These are phyloP conservation scores for Globisporangium sylvaticum DNA, from an alignment of 352 stramenopile species.

Conservation along the genomic window DNA sequence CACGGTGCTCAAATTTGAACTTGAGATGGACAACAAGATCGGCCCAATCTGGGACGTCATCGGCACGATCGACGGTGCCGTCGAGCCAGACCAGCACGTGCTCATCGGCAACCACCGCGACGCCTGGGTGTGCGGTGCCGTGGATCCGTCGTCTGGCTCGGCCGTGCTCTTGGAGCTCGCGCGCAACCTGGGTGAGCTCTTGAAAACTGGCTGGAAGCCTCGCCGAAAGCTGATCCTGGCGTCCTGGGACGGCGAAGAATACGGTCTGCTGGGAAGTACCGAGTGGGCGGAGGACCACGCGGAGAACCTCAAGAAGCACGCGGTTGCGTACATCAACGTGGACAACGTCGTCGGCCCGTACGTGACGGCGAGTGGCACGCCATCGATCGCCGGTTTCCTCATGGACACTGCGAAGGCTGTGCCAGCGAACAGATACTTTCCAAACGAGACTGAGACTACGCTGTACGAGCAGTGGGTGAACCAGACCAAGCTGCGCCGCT, in stretches of 20 bases:
- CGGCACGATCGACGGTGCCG: slow-evolving; percentile 59
- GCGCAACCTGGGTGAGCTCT: slow-evolving; percentile 55
- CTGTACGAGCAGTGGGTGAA: slow-evolving; percentile 38
- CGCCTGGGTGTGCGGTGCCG: slow-evolving; percentile 87
- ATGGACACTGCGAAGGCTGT: slow-evolving; percentile 54
- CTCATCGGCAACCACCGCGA: slow-evolving; percentile 90
- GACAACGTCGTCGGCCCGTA: slow-evolving; percentile 61
- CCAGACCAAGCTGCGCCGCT: slow-evolving; percentile 28
- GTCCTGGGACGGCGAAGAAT: slow-evolving; percentile 87
- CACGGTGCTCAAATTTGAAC: slow-evolving; percentile 54
- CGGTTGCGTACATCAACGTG: slow-evolving; percentile 84
- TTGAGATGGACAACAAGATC: slow-evolving; percentile 77
- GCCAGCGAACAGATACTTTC: slow-evolving; percentile 47
- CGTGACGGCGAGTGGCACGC: slow-evolving; percentile 50
- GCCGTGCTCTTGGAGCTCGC: slow-evolving; percentile 83
- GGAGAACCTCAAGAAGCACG: slow-evolving; percentile 41
- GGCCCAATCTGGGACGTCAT: slow-evolving; percentile 87
- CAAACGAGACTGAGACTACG: slow-evolving; percentile 18
- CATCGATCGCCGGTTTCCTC: slow-evolving; percentile 66
- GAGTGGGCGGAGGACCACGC: slow-evolving; percentile 76
- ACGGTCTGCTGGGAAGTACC: slow-evolving; percentile 78
- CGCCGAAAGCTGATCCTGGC: slow-evolving; percentile 70
- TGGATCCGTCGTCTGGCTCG: slow-evolving; percentile 83
- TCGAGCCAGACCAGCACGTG: slow-evolving; percentile 68
- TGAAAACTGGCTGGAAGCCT: slow-evolving; percentile 63